Conservation (phyloP, 2,329 filamentous ascomycete species). For the Colletotrichum siamense region DNA sequence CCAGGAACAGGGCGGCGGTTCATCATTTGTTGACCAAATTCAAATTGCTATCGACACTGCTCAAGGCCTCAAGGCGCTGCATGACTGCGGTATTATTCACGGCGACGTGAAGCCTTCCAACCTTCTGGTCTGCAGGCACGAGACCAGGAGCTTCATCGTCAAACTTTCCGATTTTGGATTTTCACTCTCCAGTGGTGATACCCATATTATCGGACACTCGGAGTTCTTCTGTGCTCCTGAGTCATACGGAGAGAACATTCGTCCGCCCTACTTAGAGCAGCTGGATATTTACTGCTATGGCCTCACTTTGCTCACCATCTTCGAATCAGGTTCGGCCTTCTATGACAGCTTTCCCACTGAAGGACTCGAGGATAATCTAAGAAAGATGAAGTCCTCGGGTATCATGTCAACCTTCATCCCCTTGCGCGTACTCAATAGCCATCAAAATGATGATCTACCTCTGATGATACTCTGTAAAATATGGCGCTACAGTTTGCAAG, state of each 20-base stretch:
- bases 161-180: neutral
- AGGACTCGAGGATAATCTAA: neutral
- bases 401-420: neutral
- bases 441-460: neutral
- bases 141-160: neutral
- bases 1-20: neutral
- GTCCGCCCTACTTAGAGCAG: neutral
- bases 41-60: neutral
- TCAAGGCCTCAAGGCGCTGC: neutral
- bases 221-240: neutral
- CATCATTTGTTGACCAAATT: neutral
- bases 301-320: neutral
- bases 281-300: neutral
- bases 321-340: neutral
- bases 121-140: neutral
- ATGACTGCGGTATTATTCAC: neutral
- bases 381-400: neutral
- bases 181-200: neutral
- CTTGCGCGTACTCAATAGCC: neutral
- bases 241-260: neutral
- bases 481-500: neutral
- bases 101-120: neutral
- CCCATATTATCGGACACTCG: neutral
- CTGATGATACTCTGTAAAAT: neutral
- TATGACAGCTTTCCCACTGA: neutral